These are phyloP conservation scores for Trichosanthes cucumerina DNA, from an alignment of 306 rosid species.

Conservation along the genomic window DNA sequence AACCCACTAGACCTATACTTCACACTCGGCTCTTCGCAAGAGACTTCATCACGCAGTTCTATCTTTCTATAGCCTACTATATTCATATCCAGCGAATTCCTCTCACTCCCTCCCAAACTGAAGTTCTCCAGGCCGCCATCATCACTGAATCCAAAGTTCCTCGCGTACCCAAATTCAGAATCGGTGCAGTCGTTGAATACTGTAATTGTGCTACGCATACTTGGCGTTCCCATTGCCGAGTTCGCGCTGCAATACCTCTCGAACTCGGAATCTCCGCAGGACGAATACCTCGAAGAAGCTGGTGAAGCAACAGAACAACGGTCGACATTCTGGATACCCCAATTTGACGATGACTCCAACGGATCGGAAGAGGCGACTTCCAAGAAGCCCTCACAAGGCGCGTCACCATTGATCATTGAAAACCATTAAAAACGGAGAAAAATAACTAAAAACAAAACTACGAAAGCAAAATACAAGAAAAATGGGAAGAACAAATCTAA, in stretches of 20 bases:
- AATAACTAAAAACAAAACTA: background rate
- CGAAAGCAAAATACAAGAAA: background rate
- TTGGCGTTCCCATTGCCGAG: constrained; percentile 78
- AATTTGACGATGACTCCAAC: constrained; percentile 23
- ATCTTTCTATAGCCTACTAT: constrained; percentile 16
- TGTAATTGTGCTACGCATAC: constrained; percentile 56
- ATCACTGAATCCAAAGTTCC: constrained; percentile 27
- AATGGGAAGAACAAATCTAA: background rate
- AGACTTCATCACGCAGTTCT: constrained; percentile 10
- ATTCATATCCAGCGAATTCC: constrained; percentile 18
- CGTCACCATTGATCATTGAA: constrained; percentile 40
- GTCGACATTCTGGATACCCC: constrained; percentile 25
- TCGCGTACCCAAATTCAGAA: constrained; percentile 36
- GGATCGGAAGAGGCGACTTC: constrained; percentile 31
- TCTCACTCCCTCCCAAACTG: constrained; percentile 36
- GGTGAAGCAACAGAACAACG: constrained; percentile 19
- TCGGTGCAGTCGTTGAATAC: constrained; percentile 54
- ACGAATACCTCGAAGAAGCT: constrained; percentile 44
- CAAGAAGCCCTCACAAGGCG: constrained; percentile 13
- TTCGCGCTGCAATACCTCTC: constrained; percentile 87
- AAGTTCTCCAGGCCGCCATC: constrained; percentile 40
- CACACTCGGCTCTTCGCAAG: background rate
- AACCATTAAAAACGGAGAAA: constrained; percentile 10
- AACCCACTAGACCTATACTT: constrained; percentile 28
- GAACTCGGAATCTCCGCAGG: constrained; percentile 79